Evolutionary conservation across 768 basidiomycete genomes (phyloP).

Genomic region (Neoboletus brunneissimus): DNA sequence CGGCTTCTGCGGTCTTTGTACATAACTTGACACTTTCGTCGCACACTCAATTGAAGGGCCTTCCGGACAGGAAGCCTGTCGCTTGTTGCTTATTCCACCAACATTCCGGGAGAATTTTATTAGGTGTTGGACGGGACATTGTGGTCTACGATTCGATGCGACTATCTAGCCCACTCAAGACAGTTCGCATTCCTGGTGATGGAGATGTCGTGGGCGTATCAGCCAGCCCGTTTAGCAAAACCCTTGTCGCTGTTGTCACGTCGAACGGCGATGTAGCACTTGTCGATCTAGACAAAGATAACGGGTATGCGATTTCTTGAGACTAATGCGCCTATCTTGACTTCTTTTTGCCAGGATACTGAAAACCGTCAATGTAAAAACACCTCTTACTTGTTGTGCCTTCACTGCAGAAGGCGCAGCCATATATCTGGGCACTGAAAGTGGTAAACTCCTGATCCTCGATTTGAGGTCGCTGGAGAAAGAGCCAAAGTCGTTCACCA

Average conservation of each 20-base stretch:
- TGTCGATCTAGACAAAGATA: conserved; percentile 74
- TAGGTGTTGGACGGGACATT: conserved; percentile 51
- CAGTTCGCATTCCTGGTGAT: conserved; percentile 45
- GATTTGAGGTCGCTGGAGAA: conserved; percentile 67
- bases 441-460: conserved; percentile 59
- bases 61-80: conserved; percentile 41
- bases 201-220: conserved; percentile 56
- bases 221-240: conserved; percentile 76
- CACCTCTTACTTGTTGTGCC: conserved; percentile 52
- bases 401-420: conserved; percentile 71
- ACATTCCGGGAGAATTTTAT: conserved; percentile 57
- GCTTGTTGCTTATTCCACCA: conserved; percentile 59
- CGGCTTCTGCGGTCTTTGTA: conserved; percentile 51
- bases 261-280: conserved; percentile 53
- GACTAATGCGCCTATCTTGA: neutral
- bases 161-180: conserved; percentile 54
- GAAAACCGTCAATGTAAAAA: conserved; percentile 53
- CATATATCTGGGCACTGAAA: conserved; percentile 62
- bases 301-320: conserved; percentile 44
- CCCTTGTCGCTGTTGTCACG: conserved; percentile 58
- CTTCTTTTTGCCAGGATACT: conserved; percentile 45
- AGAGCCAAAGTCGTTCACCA: conserved; percentile 50
- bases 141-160: conserved; percentile 62
- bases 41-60: conserved; percentile 53
- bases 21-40: conserved; percentile 57